Evolutionary conservation across 1,284 basidiomycete genomes (phyloP).

Genomic region (Rhodotorula sp.): DNA sequence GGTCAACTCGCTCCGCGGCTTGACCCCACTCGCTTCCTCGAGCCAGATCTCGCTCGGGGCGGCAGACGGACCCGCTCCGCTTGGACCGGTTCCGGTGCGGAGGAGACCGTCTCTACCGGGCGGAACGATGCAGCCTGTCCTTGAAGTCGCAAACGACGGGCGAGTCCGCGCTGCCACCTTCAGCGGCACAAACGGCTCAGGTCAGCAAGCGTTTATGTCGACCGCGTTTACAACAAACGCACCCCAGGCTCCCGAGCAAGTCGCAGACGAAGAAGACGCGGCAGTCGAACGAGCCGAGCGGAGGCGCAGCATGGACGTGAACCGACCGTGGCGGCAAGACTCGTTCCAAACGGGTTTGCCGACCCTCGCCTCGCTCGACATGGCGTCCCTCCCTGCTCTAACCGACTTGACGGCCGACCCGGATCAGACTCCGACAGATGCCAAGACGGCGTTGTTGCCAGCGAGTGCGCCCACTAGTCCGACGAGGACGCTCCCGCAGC

Average conservation of each 20-base stretch:
- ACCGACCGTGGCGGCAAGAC: constrained; percentile 19
- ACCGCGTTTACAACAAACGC: background rate
- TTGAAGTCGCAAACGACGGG: constrained; percentile 20
- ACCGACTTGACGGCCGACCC: background rate
- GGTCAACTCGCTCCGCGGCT: constrained; percentile 8
- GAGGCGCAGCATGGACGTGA: constrained; percentile 27
- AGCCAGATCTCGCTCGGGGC: constrained; percentile 29
- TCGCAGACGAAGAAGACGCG: constrained; percentile 15
- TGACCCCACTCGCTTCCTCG: constrained; percentile 3
- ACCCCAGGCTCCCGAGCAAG: no score
- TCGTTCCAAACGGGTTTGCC: constrained; percentile 7
- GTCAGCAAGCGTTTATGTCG: background rate
- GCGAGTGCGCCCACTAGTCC: constrained; percentile 2
- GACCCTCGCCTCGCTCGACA: constrained; percentile 24
- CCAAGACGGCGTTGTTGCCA: background rate
- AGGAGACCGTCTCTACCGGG: constrained; percentile 17
- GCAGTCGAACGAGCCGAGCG: constrained; percentile 17
- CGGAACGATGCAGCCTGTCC: constrained; percentile 30
- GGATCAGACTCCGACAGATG: background rate
- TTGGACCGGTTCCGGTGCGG: background rate
- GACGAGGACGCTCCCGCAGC: constrained; percentile 14
- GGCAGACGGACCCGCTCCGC: background rate
- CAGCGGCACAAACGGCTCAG: background rate
- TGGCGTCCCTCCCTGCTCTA: constrained; percentile 3
- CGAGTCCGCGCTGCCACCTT: background rate